Evolutionary conservation across 2,329 filamentous ascomycete species (phyloP), one percentile per base, ranked within the genome.

Genomic region (Pochonia chlamydosporia): DNA sequence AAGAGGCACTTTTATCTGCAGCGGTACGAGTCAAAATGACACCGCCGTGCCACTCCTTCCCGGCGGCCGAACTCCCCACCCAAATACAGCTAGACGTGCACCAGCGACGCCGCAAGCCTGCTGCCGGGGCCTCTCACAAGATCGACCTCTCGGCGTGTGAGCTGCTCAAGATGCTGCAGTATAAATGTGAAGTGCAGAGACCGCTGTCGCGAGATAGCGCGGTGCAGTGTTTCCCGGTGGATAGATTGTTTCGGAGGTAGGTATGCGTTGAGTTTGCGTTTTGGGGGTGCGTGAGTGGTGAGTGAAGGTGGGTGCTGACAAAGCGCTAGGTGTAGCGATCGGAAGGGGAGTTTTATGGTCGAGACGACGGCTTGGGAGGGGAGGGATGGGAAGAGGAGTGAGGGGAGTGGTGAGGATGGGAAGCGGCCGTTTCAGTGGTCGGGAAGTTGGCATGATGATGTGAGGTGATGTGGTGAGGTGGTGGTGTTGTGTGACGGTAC

Each of bases 321-420:
- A 44, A 44, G 48, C 37, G 50, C 52, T 31, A 84, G 81, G 55
- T 84, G 81, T 61, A 67, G 69, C 49, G 79, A 83, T 62, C 73
- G 66, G 55, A 76, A 77, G 13, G 77, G 76, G 4, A 66, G 49
- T 7, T 85, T 84, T 55, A 75, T 70, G 60, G 76, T 82, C 37
- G 81, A 85, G 65, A 85, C 81, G 21, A 84, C 81, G 11, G 71
- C 73, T 37, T 84, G 80, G 81, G 80, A 84, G 64, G 70, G 63
- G 50, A 60, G 59, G 49, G 54, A 54, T 40, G 53, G 52, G 4
- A 23, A 24, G 4, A 14, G 9, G 35, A 13, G 24, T 3, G 21
- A 2, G 16, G 28, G 16, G 4, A 13, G 18, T 9, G 18, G 28
- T 14, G 44, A 16, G 23, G 33, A 4, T 30, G 41, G 3, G 8